Evolutionary conservation across 257 asterid species (phyloP), one percentile per base, ranked within the genome.

Genomic region (Plantago ovata): DNA sequence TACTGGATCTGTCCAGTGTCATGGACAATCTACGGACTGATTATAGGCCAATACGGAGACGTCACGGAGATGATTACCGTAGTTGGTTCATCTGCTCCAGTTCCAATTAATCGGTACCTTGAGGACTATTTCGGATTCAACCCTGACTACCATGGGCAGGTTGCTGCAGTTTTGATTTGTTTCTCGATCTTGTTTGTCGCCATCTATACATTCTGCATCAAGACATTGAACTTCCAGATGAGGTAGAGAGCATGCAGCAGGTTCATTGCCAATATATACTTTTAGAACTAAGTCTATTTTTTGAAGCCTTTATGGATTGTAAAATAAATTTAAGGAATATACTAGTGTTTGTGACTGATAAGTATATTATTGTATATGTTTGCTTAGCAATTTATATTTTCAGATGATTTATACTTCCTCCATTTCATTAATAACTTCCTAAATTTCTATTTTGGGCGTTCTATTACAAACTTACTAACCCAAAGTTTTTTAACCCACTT

Each of bases 1-100:
- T 87, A 84, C 66, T 90, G 94, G 91, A 71, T 90, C 32, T 90
- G 96, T 63, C 98, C 98, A 0, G 82, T 87, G 65, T 95, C 98
- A 4, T 90, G 98, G 98, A 90, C 96, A 0, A 87, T 90, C 3
- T 84, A 90, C 13, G 98, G 98, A 20, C 46, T 79, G 20, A 87
- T 90, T 54, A 72, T 83, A 42, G 89, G 95, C 12, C 94, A 57
- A 57, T 57, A 57, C 20, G 62, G 62, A 19, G 62, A 57, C 10
- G 46, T 57, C 10, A 21, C 11, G 51, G 20, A 57, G 10, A 39
- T 38, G 23, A 41, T 57, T 40, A 57, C 50, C 13, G 49, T 78
- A 0, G 79, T 82, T 0, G 96, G 91, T 51, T 59, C 28, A 54
- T 10, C 60, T 13, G 18, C 43, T 9, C 24, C 63, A 5, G 90